Evolutionary conservation across 345 rosid genomes (phyloP).

Genomic region (sweet orange (Citrus sinensis)): DVS_A1.0 CM039162.1:19216001-19216500

Average conservation of each 20-base stretch:
- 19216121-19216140: not conserved
- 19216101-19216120: not conserved
- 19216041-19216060: not conserved
- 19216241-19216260: too few relatives aligned
- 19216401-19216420: conserved; percentile 43
- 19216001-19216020: too few relatives aligned
- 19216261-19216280: not conserved
- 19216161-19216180: not conserved
- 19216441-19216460: conserved; percentile 74
- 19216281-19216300: not conserved
- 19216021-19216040: too few relatives aligned
- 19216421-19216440: conserved; percentile 74
- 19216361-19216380: not conserved
- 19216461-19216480: conserved; percentile 69
- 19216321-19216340: not conserved
- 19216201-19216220: not conserved
- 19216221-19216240: too few relatives aligned
- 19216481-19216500: conserved; percentile 59
- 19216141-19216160: not conserved
- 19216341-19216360: not conserved
- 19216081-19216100: not conserved
- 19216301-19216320: not conserved
- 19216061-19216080: not conserved
- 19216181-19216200: not conserved
- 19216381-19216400: not conserved